A percentile compares a stretch with the other conserved stretches of the same genome.
Evolutionary conservation across 441 rosid genomes (phyloP).

Genomic region (Brassica balearica): DNA sequence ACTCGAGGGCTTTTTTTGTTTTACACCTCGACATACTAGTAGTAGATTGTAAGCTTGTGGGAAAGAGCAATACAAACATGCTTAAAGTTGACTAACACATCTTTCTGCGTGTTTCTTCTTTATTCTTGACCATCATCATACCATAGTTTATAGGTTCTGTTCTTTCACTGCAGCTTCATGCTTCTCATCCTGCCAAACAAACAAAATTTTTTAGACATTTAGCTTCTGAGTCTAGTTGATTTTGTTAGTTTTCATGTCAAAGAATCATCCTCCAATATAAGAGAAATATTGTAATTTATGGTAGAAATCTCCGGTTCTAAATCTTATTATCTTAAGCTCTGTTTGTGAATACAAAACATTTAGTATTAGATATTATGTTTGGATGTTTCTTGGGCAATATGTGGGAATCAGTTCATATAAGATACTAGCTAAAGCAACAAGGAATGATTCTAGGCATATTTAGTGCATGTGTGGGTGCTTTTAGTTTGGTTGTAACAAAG

Average conservation of each 20-base stretch:
- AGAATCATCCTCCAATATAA: constrained; percentile 8
- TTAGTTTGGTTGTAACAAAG: neutral
- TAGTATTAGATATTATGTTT: neutral
- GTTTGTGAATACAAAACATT: neutral
- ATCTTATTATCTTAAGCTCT: neutral
- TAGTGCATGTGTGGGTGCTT: neutral
- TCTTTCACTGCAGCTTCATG: constrained; percentile 47
- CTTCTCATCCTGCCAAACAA: constrained; percentile 57
- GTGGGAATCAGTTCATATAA: constrained; percentile 10
- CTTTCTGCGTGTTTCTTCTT: constrained; percentile 15
- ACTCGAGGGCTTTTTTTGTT: neutral
- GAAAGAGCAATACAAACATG: constrained; percentile 14
- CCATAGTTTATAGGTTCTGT: constrained; percentile 8
- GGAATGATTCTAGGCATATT: constrained; percentile 31
- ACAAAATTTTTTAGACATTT: neutral
- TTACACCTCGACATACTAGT: neutral
- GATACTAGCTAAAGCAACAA: neutral
- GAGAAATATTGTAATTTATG: constrained; percentile 31
- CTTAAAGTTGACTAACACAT: constrained; percentile 18
- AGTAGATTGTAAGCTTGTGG: constrained; percentile 2
- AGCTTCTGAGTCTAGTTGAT: neutral
- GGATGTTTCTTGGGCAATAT: constrained; percentile 28
- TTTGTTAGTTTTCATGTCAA: neutral
- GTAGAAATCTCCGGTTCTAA: constrained; percentile 1
- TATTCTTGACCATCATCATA: constrained; percentile 5